phyloP scores from a whole-genome alignment of 2,329 filamentous ascomycete species.

The Incumbomyces lentus region DNA sequence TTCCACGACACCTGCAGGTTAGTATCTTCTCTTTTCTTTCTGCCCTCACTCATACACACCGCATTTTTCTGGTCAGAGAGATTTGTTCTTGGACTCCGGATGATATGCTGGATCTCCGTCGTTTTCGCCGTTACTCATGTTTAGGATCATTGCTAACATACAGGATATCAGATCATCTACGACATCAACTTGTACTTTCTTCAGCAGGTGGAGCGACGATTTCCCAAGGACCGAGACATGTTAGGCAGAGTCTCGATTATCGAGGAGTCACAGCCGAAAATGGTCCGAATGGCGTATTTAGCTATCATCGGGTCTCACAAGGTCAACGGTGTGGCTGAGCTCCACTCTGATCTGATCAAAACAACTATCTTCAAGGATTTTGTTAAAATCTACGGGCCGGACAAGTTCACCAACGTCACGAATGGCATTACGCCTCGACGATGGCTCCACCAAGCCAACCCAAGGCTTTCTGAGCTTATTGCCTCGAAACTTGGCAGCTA shows the following conservation, averaged over 20 bases:
- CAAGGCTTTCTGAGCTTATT: conserved; percentile 81
- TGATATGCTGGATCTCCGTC: too few species aligned
- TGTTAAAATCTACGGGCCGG: conserved; percentile 82
- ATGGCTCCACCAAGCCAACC: conserved; percentile 97
- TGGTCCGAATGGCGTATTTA: conserved; percentile 93
- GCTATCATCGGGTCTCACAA: conserved; percentile 97
- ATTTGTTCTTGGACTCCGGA: too few species aligned
- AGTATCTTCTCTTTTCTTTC: conserved; percentile 3
- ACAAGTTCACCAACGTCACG: conserved; percentile 98
- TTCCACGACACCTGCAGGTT: conserved; percentile 76
- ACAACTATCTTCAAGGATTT: conserved; percentile 99
- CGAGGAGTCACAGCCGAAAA: conserved; percentile 92
- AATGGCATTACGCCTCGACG: conserved; percentile 93
- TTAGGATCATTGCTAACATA: conserved; percentile 9
- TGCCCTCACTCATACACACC: neutral
- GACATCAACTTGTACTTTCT: conserved; percentile 95
- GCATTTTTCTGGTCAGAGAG: too few species aligned
- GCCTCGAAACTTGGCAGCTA: conserved; percentile 75
- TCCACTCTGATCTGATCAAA: conserved; percentile 96
- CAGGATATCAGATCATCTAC: conserved; percentile 60
- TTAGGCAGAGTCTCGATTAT: conserved; percentile 88
- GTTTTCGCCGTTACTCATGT: conserved; percentile 1
- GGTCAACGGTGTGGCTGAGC: conserved; percentile 94
- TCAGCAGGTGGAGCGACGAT: conserved; percentile 77
- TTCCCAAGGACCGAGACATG: conserved; percentile 81